Conservation (phyloP, 108 stramenopile species). For the Nitzschia putrida region DNA sequence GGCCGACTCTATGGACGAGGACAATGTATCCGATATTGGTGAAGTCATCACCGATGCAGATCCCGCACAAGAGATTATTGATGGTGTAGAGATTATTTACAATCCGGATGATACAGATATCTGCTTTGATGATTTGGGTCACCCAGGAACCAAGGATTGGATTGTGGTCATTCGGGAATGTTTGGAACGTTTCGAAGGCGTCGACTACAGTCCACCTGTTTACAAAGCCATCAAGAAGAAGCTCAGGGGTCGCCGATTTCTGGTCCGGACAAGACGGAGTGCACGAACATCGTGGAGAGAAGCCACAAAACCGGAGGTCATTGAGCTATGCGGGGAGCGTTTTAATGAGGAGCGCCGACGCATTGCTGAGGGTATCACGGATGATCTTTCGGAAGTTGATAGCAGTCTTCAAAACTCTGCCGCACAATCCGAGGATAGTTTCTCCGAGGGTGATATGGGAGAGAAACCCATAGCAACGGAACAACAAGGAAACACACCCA, state of each 20-base stretch:
- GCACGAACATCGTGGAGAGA: constrained; percentile 32
- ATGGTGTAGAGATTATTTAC: constrained; percentile 28
- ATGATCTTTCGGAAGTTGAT: constrained; percentile 29
- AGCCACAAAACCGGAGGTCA: constrained; percentile 34
- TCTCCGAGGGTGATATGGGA: constrained; percentile 4
- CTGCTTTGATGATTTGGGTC: constrained; percentile 30
- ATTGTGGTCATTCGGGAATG: constrained; percentile 21
- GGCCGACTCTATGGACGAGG: constrained; percentile 13
- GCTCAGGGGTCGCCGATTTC: constrained; percentile 31
- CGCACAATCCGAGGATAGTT: constrained; percentile 17
- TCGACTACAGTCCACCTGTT: constrained; percentile 27
- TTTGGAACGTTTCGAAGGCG: constrained; percentile 11
- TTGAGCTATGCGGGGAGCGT: constrained; percentile 22
- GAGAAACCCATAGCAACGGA: background rate
- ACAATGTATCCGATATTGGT: constrained; percentile 35
- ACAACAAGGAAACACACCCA: constrained; percentile 1
- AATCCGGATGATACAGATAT: constrained; percentile 29
- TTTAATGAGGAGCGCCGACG: constrained; percentile 29
- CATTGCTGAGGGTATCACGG: constrained; percentile 18
- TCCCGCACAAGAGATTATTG: constrained; percentile 4
- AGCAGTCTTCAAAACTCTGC: constrained; percentile 34
- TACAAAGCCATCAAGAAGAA: constrained; percentile 32
- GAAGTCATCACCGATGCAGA: constrained; percentile 18
- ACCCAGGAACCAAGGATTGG: constrained; percentile 31
- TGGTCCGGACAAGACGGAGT: constrained; percentile 17